phyloP scores from a whole-genome alignment of 768 basidiomycete genomes.

The Mycena chlorophos region DNA sequence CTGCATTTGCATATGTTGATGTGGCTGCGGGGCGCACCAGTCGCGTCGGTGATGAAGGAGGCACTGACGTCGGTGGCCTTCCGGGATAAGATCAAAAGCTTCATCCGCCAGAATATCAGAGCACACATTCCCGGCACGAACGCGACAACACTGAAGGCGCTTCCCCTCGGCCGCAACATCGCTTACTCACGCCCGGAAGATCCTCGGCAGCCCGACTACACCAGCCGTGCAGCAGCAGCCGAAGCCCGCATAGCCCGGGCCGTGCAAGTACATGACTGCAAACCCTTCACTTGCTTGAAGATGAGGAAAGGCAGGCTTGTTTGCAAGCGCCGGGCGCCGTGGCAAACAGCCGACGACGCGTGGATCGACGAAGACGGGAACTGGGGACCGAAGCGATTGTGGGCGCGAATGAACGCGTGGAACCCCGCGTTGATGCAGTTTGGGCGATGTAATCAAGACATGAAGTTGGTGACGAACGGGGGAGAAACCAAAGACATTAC shows the following conservation, averaged over 20 bases:
- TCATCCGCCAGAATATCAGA: constrained; percentile 31
- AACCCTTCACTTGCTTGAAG: constrained; percentile 21
- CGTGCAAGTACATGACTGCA: constrained; percentile 38
- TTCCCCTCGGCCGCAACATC: constrained; percentile 22
- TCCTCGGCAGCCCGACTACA: constrained; percentile 25
- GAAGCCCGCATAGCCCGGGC: constrained; percentile 27
- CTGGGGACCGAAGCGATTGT: constrained; percentile 29
- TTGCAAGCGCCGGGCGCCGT: constrained; percentile 40
- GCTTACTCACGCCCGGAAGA: constrained; percentile 37
- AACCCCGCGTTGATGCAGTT: constrained; percentile 25
- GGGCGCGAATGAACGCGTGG: constrained; percentile 29
- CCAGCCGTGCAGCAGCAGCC: background rate
- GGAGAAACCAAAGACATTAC: constrained; percentile 32
- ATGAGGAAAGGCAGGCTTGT: constrained; percentile 10
- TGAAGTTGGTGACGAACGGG: constrained; percentile 37
- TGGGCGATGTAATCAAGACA: constrained; percentile 37
- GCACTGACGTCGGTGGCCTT: constrained; percentile 31
- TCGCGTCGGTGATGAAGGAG: constrained; percentile 27
- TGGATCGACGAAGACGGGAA: constrained; percentile 28
- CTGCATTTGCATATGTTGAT: constrained; percentile 39
- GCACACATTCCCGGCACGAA: constrained; percentile 32
- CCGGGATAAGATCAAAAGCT: constrained; percentile 25
- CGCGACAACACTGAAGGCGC: constrained; percentile 7
- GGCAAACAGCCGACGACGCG: constrained; percentile 15
- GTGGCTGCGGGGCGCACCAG: constrained; percentile 33